These are phyloP conservation scores for Fusarium nanum DNA, from an alignment of 2,329 filamentous ascomycete genomes.

Conservation along the genomic window DNA sequence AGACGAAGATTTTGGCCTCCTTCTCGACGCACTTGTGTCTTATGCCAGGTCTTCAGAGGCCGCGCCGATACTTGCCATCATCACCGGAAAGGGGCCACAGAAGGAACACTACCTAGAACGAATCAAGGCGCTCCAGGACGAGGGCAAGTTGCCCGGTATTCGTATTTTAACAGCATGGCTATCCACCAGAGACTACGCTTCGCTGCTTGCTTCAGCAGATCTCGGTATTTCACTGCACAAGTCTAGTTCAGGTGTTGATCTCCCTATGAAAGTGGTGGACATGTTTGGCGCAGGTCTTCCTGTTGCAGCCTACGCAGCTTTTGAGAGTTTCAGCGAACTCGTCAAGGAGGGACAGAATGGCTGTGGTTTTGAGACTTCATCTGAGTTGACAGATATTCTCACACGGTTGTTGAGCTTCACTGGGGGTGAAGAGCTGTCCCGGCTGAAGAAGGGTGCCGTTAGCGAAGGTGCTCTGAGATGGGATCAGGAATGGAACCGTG, in stretches of 20 bases:
- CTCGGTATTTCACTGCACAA: conserved; percentile 92
- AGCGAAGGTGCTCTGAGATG: conserved; percentile 82
- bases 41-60: conserved; percentile 69
- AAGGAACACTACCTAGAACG: conserved; percentile 77
- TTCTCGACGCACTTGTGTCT: conserved; percentile 82
- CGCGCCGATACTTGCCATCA: conserved; percentile 84
- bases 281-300: conserved; percentile 97
- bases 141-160: conserved; percentile 75
- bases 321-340: conserved; percentile 91
- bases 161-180: conserved; percentile 87
- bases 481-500: conserved; percentile 92
- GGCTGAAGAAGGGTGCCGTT: conserved; percentile 75
- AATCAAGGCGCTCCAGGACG: conserved; percentile 70
- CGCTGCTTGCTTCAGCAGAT: conserved; percentile 84
- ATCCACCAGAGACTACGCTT: conserved; percentile 84
- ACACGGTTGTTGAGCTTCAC: conserved; percentile 69
- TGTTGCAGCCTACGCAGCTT: conserved; percentile 86
- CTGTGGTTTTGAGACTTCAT: conserved; percentile 79
- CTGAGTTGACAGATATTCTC: conserved; percentile 73
- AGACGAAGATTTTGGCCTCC: conserved; percentile 91
- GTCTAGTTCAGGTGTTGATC: conserved; percentile 92
- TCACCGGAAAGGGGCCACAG: conserved; percentile 93
- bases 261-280: conserved; percentile 99
- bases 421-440: conserved; percentile 65
- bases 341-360: conserved; percentile 90